Evolutionary conservation across 805 yeast species (phyloP).

Genomic region (Alloascoidea africana): DNA sequence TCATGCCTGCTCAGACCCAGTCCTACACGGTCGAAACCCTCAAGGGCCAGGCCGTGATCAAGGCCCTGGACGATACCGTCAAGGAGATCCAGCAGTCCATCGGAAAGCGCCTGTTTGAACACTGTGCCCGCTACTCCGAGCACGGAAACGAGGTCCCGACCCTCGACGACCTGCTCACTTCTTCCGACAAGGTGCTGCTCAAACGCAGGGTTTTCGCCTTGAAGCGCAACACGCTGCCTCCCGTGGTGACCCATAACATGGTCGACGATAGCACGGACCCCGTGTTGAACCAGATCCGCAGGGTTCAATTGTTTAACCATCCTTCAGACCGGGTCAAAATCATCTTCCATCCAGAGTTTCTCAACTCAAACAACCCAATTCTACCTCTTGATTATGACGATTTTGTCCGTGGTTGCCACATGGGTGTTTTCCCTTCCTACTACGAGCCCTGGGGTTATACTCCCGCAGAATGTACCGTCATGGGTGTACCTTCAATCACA

Average conservation of each 20-base stretch:
- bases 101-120: constrained; percentile 80
- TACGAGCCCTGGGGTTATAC: constrained; percentile 99
- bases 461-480: constrained; percentile 98
- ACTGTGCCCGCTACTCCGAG: constrained; percentile 50
- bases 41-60: constrained; percentile 91
- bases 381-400: constrained; percentile 91
- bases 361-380: constrained; percentile 89
- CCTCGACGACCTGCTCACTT: constrained; percentile 72
- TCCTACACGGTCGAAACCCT: constrained; percentile 93
- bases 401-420: constrained; percentile 93
- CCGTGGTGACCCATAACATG: constrained; percentile 96
- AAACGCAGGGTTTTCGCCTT: constrained; percentile 89
- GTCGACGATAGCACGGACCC: constrained; percentile 86
- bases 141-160: constrained; percentile 40
- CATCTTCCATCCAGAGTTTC: constrained; percentile 94
- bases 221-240: constrained; percentile 81
- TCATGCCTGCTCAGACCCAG: constrained; percentile 93
- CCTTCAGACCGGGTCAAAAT: constrained; percentile 88
- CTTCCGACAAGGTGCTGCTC: constrained; percentile 76
- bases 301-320: constrained; percentile 80
- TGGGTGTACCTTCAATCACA: constrained; percentile 97
- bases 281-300: constrained; percentile 77
- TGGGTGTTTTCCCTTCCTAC: constrained; percentile 97
- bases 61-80: constrained; percentile 79
- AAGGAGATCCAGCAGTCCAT: constrained; percentile 75